A percentile compares a stretch with the other conserved stretches of the same genome.
phyloP scores from a whole-genome alignment of 2,329 filamentous ascomycete species.

The Drechslerella dactyloides region DNA sequence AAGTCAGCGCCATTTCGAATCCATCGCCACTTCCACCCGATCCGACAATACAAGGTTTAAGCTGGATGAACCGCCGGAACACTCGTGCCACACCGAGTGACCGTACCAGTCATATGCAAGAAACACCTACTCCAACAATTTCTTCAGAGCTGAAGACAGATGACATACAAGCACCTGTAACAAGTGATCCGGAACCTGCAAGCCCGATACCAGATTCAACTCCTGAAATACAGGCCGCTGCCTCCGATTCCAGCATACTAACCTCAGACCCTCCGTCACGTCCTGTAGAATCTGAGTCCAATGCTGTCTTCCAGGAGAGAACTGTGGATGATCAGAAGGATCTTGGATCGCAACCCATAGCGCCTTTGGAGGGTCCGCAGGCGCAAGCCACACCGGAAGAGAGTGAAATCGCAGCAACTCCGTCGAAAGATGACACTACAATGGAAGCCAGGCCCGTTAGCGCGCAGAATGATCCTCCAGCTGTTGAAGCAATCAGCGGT shows the following conservation, averaged over 20 bases:
- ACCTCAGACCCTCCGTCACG: background rate
- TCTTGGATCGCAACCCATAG: background rate
- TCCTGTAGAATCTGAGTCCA: background rate
- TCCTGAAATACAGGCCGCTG: too few species aligned
- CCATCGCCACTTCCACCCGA: conserved; percentile 37
- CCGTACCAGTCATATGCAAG: too few species aligned
- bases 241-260: background rate
- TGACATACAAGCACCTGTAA: too few species aligned
- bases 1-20: conserved; percentile 24
- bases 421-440: background rate
- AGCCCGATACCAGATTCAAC: too few species aligned
- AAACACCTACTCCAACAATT: too few species aligned
- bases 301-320: background rate
- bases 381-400: background rate
- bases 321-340: background rate
- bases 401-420: background rate
- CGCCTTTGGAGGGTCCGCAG: background rate
- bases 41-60: conserved; percentile 14
- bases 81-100: background rate
- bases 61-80: background rate
- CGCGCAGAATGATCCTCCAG: background rate
- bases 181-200: too few species aligned
- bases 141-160: too few species aligned
- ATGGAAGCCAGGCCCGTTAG: background rate
- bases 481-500: background rate